Conservation (phyloP, 192 early-diverging fungal genomes). For the Entomortierella beljakovae region DNA sequence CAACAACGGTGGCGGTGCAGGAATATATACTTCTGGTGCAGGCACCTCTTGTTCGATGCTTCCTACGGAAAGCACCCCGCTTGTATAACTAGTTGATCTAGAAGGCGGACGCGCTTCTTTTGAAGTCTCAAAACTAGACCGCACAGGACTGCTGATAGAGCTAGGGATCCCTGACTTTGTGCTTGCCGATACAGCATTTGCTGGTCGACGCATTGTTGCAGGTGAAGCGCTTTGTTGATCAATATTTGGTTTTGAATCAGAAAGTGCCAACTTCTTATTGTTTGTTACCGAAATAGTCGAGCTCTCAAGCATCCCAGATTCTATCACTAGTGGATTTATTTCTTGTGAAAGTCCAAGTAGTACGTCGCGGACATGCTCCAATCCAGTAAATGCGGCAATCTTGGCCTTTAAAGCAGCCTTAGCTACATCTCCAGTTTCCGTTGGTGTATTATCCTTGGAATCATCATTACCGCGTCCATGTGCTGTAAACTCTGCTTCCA, state of each 20-base stretch:
- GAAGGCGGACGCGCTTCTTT: constrained; percentile 1
- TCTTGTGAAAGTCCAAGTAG: constrained; percentile 57
- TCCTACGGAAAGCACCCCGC: not conserved
- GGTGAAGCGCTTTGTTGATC: not conserved
- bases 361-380: constrained; percentile 69
- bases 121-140: constrained; percentile 1
- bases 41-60: not conserved
- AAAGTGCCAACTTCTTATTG: not conserved
- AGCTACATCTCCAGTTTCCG: constrained; percentile 2
- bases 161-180: not conserved
- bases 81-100: constrained; percentile 11
- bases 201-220: constrained; percentile 4
- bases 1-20: not conserved
- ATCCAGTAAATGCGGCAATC: constrained; percentile 55
- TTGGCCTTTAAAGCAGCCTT: constrained; percentile 43
- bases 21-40: constrained; percentile 13
- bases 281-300: not conserved
- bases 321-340: constrained; percentile 54
- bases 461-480: constrained; percentile 5
- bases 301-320: constrained; percentile 26
- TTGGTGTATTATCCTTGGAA: constrained; percentile 6
- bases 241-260: not conserved
- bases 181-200: constrained; percentile 12
- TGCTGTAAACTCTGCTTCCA: constrained; percentile 60
- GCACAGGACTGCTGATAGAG: not conserved